Evolutionary conservation across 2,329 filamentous ascomycete species (phyloP).

Genomic region (Thelonectria discophora): DNA sequence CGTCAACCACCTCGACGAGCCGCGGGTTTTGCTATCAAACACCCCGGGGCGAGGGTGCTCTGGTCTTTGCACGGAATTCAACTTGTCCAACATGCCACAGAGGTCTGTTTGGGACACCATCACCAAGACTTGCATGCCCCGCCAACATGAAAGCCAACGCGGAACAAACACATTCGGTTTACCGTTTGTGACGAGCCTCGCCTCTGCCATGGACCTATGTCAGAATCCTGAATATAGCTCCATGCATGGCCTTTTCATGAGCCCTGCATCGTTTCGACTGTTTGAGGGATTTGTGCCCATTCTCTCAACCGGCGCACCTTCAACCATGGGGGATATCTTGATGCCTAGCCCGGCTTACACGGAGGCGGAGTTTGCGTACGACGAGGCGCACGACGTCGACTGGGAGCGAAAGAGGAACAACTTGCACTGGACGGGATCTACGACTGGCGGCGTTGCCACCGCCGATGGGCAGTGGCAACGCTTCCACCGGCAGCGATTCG

Average conservation of each 20-base stretch:
- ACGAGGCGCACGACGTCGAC: constrained; percentile 49
- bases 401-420: constrained; percentile 61
- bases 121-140: constrained; percentile 42
- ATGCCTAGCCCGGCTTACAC: constrained; percentile 61
- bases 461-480: constrained; percentile 48
- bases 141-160: constrained; percentile 21
- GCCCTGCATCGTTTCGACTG: constrained; percentile 53
- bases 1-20: constrained; percentile 60
- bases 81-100: too few species aligned
- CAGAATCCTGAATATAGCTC: constrained; percentile 53
- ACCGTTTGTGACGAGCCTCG: constrained; percentile 48
- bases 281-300: constrained; percentile 55
- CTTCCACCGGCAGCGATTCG: constrained; percentile 60
- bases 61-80: background rate
- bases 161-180: constrained; percentile 35
- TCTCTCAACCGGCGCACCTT: constrained; percentile 54
- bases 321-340: constrained; percentile 61
- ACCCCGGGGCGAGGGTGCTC: constrained; percentile 20
- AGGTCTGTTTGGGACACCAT: constrained; percentile 44
- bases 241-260: constrained; percentile 56
- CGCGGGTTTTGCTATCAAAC: constrained; percentile 48
- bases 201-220: constrained; percentile 51
- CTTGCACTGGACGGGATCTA: constrained; percentile 67
- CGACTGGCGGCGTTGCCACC: constrained; percentile 56
- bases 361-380: constrained; percentile 54